phyloP scores from a whole-genome alignment of 805 yeast species.

The Starmerella geochares region DNA sequence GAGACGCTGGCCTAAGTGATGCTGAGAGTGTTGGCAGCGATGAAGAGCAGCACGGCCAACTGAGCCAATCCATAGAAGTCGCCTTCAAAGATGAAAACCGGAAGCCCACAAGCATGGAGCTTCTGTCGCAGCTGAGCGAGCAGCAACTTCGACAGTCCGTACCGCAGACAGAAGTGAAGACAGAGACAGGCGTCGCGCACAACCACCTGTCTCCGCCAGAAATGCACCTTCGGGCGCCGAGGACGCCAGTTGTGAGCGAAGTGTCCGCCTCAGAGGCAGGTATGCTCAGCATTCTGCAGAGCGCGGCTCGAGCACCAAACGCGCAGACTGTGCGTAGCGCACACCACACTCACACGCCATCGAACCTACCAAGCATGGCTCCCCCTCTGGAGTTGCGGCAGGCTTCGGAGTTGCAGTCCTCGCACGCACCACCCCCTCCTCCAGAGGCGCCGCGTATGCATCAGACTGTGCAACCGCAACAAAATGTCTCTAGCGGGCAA shows the following conservation, averaged over 20 bases:
- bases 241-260: background rate
- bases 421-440: no score
- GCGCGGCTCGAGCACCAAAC: background rate
- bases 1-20: constrained; percentile 1
- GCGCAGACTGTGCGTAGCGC: background rate
- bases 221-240: background rate
- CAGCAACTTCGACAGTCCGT: constrained; percentile 11
- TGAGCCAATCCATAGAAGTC: background rate
- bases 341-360: background rate
- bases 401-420: no score
- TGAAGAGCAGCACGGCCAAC: background rate
- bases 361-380: no score
- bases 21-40: constrained; percentile 7
- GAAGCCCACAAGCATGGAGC: constrained; percentile 2
- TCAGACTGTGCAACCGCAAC: background rate
- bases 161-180: constrained; percentile 11
- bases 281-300: background rate
- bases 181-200: background rate
- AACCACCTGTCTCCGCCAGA: background rate
- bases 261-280: background rate
- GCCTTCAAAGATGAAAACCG: background rate
- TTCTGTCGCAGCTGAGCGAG: constrained; percentile 7
- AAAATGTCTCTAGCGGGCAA: background rate
- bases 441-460: background rate
- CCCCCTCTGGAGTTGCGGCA: no score